Evolutionary conservation across 1,284 basidiomycete species (phyloP).

Genomic region (Kalmanozyma brasiliensis): DNA sequence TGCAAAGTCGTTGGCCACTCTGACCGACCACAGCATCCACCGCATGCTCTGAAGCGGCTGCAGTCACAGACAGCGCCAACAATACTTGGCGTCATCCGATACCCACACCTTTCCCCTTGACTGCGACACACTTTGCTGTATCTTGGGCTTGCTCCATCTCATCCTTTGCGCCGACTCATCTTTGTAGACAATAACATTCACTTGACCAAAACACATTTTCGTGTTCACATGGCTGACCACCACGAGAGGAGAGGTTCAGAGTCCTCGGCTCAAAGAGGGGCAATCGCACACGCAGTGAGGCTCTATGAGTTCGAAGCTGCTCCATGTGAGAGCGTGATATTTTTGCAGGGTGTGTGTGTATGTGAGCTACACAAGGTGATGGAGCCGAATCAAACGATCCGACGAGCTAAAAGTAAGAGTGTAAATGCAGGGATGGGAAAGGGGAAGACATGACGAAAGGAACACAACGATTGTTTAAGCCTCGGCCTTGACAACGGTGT

Average conservation of each 20-base stretch:
- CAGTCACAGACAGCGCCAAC: not conserved
- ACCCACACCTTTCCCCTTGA: constrained; percentile 10
- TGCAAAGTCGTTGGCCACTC: constrained; percentile 54
- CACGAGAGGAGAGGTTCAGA: too few relatives aligned
- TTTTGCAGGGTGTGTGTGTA: constrained; percentile 31
- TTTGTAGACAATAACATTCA: too few relatives aligned
- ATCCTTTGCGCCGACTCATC: not conserved
- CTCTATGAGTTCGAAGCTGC: constrained; percentile 35
- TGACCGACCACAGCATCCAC: constrained; percentile 63
- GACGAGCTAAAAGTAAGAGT: constrained; percentile 29
- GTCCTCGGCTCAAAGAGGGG: too few relatives aligned
- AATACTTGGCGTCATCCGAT: constrained; percentile 10
- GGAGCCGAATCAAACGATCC: constrained; percentile 22
- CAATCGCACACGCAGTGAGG: too few relatives aligned
- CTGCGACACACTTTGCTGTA: too few relatives aligned
- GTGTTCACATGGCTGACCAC: not conserved
- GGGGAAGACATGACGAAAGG: too few relatives aligned
- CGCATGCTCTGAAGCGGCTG: constrained; percentile 59
- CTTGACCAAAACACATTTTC: too few relatives aligned
- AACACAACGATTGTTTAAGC: constrained; percentile 71
- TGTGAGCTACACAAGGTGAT: constrained; percentile 4
- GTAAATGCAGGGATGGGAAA: constrained; percentile 13
- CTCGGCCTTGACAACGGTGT: constrained; percentile 71
- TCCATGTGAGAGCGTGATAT: constrained; percentile 38
- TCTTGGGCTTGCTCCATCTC: constrained; percentile 1